Evolutionary conservation across 495 filamentous ascomycete species (phyloP).

Genomic region (Hypoxylon trugodes): DNA sequence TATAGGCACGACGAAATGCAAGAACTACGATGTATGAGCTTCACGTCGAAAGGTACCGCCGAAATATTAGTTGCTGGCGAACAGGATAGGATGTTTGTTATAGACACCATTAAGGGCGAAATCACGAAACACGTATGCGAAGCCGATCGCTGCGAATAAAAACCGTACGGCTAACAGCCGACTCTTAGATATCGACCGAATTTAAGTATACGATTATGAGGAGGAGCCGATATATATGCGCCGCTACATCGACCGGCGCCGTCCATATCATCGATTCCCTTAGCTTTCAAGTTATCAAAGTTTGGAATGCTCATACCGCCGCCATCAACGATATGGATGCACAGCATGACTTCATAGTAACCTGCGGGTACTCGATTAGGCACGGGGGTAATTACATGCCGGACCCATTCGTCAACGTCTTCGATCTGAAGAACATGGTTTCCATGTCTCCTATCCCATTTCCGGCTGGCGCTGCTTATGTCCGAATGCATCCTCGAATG

Average conservation of each 20-base stretch:
- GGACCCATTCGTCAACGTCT: slow-evolving; percentile 92
- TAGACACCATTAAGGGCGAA: slow-evolving; percentile 87
- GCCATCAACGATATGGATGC: slow-evolving; percentile 95
- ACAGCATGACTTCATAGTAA: slow-evolving; percentile 87
- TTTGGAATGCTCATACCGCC: slow-evolving; percentile 86
- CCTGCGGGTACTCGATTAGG: slow-evolving; percentile 89
- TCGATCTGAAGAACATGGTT: slow-evolving; percentile 85
- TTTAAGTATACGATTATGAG: slow-evolving; percentile 90
- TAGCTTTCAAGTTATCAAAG: slow-evolving; percentile 78
- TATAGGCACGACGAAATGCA: slow-evolving; percentile 75
- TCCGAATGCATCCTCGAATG: slow-evolving; percentile 93
- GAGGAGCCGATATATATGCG: slow-evolving; percentile 86
- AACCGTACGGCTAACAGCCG: slow-evolving; percentile 21
- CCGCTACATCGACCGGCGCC: slow-evolving; percentile 82
- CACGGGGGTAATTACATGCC: slow-evolving; percentile 67
- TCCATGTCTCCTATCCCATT: slow-evolving; percentile 91
- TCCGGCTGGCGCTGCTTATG: slow-evolving; percentile 87
- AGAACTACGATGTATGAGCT: slow-evolving; percentile 91
- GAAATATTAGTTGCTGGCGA: slow-evolving; percentile 88
- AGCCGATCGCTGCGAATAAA: not conserved
- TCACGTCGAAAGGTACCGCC: slow-evolving; percentile 80
- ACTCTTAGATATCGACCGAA: slow-evolving; percentile 68
- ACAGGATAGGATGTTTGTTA: slow-evolving; percentile 85
- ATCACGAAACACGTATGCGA: slow-evolving; percentile 71
- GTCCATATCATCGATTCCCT: slow-evolving; percentile 85